A percentile compares a stretch with the other conserved stretches of the same genome.
These are phyloP conservation scores for Geotrichum fermentans DNA, from an alignment of 1,139 yeast species.

Conservation along the genomic window DNA sequence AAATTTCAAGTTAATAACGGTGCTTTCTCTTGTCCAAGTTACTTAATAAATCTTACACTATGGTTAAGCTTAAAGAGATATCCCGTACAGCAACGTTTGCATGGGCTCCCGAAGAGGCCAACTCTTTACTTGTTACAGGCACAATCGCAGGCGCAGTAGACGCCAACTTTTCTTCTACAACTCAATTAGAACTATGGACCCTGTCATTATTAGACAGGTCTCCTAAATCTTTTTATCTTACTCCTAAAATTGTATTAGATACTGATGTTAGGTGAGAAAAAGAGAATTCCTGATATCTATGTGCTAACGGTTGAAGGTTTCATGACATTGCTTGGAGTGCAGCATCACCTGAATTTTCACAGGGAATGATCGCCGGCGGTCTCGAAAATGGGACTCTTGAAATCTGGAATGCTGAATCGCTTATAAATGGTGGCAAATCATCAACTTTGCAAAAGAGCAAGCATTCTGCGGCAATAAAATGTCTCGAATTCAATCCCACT, in stretches of 20 bases:
- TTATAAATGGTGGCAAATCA: conserved; percentile 52
- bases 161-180: conserved; percentile 72
- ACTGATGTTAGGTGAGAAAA: conserved; percentile 38
- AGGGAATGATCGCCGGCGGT: conserved; percentile 79
- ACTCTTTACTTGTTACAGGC: conserved; percentile 80
- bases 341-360: conserved; percentile 49
- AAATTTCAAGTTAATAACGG: too few relatives aligned
- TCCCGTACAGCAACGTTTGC: conserved; percentile 87
- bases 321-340: conserved; percentile 83
- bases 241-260: conserved; percentile 54
- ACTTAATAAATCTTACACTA: conserved; percentile 34
- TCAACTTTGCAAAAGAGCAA: conserved; percentile 40
- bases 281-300: background rate
- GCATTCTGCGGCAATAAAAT: conserved; percentile 67
- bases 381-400: conserved; percentile 74
- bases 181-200: conserved; percentile 74
- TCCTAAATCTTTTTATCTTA: conserved; percentile 33
- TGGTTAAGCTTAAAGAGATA: conserved; percentile 84
- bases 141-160: conserved; percentile 94
- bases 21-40: too few relatives aligned
- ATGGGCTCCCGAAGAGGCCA: conserved; percentile 69
- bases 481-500: conserved; percentile 72
- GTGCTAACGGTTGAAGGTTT: conserved; percentile 42
- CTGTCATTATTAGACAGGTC: conserved; percentile 48
- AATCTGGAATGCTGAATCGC: conserved; percentile 54